A percentile compares a stretch with the other conserved stretches of the same genome.
These are phyloP conservation scores for Cyamopsis tetragonoloba DNA, from an alignment of 306 rosid genomes.

Conservation along the genomic window DNA sequence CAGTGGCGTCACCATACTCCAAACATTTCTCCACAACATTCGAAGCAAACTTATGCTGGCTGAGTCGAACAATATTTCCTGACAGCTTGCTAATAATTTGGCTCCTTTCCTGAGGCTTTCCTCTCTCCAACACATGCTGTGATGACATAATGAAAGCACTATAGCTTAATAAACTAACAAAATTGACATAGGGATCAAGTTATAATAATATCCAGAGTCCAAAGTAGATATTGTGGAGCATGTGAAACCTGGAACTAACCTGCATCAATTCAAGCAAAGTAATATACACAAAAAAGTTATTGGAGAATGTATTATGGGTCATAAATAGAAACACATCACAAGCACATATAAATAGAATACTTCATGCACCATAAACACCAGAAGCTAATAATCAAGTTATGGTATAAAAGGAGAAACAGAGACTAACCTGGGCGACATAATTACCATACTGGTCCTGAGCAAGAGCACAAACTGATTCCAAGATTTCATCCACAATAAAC, in stretches of 20 bases:
- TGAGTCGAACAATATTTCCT: constrained; percentile 56
- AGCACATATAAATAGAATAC: not conserved
- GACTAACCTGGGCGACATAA: constrained; percentile 48
- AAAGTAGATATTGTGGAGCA: not conserved
- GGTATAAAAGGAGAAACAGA: not conserved
- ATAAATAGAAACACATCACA: not conserved
- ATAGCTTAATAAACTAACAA: not conserved
- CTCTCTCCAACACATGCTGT: constrained; percentile 68
- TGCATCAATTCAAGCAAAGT: not conserved
- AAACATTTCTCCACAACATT: constrained; percentile 81
- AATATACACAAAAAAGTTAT: not conserved
- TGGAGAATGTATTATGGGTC: not conserved
- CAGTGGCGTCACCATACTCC: constrained; percentile 62
- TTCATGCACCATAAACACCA: not conserved
- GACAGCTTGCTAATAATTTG: constrained; percentile 54
- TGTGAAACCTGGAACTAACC: not conserved
- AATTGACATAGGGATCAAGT: not conserved
- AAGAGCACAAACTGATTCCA: constrained; percentile 45
- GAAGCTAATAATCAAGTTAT: not conserved
- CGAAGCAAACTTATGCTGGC: constrained; percentile 78
- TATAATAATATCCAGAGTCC: not conserved
- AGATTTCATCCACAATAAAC: constrained; percentile 51
- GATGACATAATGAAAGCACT: not conserved
- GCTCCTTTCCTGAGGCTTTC: constrained; percentile 54
- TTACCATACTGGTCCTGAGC: constrained; percentile 53